These are phyloP conservation scores for Sporothrix curviconia DNA, from an alignment of 2,329 filamentous ascomycete species.

Conservation along the genomic window DNA sequence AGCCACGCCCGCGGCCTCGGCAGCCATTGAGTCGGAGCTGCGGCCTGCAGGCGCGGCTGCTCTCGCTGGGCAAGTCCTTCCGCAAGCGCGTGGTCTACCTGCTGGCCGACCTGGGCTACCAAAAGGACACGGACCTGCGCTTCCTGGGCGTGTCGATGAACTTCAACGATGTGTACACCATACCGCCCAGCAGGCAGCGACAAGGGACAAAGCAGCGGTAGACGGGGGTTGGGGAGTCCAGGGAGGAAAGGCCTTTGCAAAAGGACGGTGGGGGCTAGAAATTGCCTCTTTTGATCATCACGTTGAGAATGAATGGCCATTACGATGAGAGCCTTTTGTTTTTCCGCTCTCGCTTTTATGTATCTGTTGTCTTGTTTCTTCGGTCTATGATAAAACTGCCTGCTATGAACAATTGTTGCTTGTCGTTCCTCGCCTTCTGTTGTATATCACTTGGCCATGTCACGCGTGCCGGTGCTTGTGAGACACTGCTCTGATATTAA, in stretches of 20 bases:
- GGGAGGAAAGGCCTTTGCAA: no score
- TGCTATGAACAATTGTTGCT: no score
- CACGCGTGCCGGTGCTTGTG: neutral
- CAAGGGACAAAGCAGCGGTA: slow-evolving; percentile 10
- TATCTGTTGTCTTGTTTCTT: neutral
- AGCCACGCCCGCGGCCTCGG: slow-evolving; percentile 49
- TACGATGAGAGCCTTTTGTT: neutral
- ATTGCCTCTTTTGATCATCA: neutral
- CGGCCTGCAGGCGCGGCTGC: slow-evolving; percentile 66
- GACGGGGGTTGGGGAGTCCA: neutral
- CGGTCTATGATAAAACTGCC: neutral
- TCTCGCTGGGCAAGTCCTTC: slow-evolving; percentile 69
- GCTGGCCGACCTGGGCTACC: slow-evolving; percentile 83
- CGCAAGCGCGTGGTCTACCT: slow-evolving; percentile 69
- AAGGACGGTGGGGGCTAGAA: neutral
- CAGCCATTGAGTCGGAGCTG: slow-evolving; percentile 60
- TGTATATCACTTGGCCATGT: neutral
- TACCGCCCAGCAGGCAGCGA: slow-evolving; percentile 18
- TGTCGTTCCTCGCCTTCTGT: no score
- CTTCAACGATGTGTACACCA: slow-evolving; percentile 91
- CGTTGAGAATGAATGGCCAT: no score
- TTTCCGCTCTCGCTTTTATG: no score
- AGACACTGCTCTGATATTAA: neutral
- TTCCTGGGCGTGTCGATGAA: slow-evolving; percentile 98
- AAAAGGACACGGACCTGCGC: slow-evolving; percentile 89